These are phyloP conservation scores for Aureobasidium sp. DNA, from an alignment of 2,329 filamentous ascomycete species.

Conservation along the genomic window DNA sequence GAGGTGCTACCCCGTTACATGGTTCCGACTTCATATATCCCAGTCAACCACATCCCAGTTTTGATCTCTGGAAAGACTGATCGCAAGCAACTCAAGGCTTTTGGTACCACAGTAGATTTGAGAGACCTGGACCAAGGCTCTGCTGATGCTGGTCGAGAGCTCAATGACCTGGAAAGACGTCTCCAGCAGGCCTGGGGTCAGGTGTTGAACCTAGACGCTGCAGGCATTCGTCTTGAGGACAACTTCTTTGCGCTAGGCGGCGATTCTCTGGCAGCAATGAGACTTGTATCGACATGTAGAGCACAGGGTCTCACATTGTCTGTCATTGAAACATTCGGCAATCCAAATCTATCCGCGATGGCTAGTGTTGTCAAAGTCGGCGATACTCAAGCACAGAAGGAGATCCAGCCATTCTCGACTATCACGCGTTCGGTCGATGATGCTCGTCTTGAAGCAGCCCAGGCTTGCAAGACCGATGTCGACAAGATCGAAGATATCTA, in stretches of 20 bases:
- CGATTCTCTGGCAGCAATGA: constrained; percentile 39
- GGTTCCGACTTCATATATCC: constrained; percentile 36
- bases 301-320: constrained; percentile 28
- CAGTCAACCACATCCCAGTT: constrained; percentile 34
- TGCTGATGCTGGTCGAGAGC: constrained; percentile 32
- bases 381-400: constrained; percentile 20
- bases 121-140: constrained; percentile 15
- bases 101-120: constrained; percentile 16
- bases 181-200: constrained; percentile 7
- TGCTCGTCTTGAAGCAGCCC: constrained; percentile 30
- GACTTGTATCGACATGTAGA: constrained; percentile 32
- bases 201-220: constrained; percentile 4
- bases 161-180: constrained; percentile 13
- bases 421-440: constrained; percentile 14
- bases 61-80: constrained; percentile 37
- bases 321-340: constrained; percentile 36
- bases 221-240: constrained; percentile 29
- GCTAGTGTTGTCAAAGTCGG: constrained; percentile 26
- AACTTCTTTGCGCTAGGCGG: constrained; percentile 40
- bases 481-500: constrained; percentile 31
- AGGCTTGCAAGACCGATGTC: constrained; percentile 23
- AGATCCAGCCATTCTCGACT: constrained; percentile 28
- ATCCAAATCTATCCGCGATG: constrained; percentile 39
- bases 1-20: constrained; percentile 27
- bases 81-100: constrained; percentile 18